Base-by-base conservation (phyloP, 202 grass and related monocot species). In the Schoenoplectus triqueter region DNA sequence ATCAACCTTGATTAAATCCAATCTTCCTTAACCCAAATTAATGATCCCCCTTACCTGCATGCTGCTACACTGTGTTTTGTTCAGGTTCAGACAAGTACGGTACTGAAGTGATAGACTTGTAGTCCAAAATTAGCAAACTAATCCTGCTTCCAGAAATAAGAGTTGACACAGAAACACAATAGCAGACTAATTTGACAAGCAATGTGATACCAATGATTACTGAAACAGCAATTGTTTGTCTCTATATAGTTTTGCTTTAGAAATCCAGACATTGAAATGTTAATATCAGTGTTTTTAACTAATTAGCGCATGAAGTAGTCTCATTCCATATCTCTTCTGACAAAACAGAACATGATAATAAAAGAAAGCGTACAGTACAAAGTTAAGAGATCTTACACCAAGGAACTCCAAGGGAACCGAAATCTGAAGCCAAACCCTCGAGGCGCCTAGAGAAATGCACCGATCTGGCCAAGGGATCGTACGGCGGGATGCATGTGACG, bases 361-460 rank as follows among this genome's bases (percentile, higher is more conserved):
- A n/a, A 50, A 51, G 2, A 55, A 48, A 22, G 0, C 5, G 18
- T 9, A 51, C 39, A 48, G 17, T 17, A 64, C 7, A 65, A 10
- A 78, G 45, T 6, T 64, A 55, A 17, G 76, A 84, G 60, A 49
- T 82, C 94, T 87, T 96, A 96, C 95, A 97, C 95, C 92, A 94
- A 41, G 92, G 95, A 22, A 95, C 92, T 56, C 95, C 95, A 88
- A 97, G 92, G 76, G 86, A 89, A 10, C 92, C 95, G 31, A 97
- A 97, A 63, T 97, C 95, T 46, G 92, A 93, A 64, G 95, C 91
- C 7, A 92, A 87, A 11, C 92, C 91, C 42, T 82, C 86, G 49
- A 90, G 87, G 4, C 62, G 73, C 67, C 47, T 50, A 48, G 85
- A 15, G 74, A 94, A 82, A 82, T 91, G 88, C 18, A 86, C 89